These are phyloP conservation scores for Albugo candida DNA, from an alignment of 352 stramenopile genomes.

Conservation along the genomic window DNA sequence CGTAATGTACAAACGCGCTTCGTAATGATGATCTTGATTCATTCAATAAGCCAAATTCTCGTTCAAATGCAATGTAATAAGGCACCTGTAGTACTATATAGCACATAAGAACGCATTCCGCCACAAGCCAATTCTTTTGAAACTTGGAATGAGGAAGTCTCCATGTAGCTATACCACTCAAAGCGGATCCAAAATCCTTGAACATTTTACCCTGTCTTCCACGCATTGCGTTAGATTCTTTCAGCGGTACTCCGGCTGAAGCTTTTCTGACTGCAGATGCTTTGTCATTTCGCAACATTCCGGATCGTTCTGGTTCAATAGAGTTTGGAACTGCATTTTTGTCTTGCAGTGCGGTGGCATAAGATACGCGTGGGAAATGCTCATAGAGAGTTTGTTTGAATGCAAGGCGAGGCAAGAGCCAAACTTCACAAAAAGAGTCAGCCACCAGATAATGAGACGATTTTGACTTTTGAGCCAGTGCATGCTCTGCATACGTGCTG, in stretches of 20 bases:
- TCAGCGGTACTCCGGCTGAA: neutral
- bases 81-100: conserved; percentile 1
- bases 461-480: conserved; percentile 22
- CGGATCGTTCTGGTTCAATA: too few species aligned
- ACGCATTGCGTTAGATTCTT: neutral
- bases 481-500: conserved; percentile 22
- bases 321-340: too few species aligned
- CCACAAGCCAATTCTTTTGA: conserved; percentile 1
- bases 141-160: conserved; percentile 9
- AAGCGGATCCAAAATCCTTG: neutral
- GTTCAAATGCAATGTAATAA: conserved; percentile 14
- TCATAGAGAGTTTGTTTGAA: too few species aligned
- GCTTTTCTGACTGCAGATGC: neutral
- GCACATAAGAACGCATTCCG: neutral
- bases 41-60: conserved; percentile 10
- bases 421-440: conserved; percentile 29
- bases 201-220: too few species aligned
- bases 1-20: conserved; percentile 15
- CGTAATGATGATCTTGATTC: neutral
- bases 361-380: too few species aligned
- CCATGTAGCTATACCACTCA: conserved; percentile 2
- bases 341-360: too few species aligned
- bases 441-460: conserved; percentile 15
- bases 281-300: neutral
- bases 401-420: conserved; percentile 9